These are phyloP conservation scores for Stachybotrys chartarum DNA, from an alignment of 2,329 filamentous ascomycete genomes.

Conservation along the genomic window DNA sequence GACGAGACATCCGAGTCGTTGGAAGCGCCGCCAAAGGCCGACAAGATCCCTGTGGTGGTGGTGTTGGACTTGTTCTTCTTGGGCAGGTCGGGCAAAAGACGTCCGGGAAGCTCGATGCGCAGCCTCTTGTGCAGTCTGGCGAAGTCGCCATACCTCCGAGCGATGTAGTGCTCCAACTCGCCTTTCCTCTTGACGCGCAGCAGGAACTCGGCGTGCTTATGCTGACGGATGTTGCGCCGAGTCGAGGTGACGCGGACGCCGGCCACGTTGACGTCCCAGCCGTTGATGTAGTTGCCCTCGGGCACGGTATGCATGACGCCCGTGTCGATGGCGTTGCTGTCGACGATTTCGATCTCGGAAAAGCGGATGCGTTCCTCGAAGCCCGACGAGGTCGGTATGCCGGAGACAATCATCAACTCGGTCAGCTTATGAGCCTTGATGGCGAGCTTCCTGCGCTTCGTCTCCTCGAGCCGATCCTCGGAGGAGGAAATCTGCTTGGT, in stretches of 20 bases:
- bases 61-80: conserved; percentile 84
- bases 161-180: conserved; percentile 71
- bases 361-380: conserved; percentile 98
- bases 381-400: conserved; percentile 87
- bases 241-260: conserved; percentile 74
- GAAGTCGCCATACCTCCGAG: conserved; percentile 85
- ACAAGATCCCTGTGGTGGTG: conserved; percentile 51
- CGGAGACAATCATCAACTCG: conserved; percentile 99
- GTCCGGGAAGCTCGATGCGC: conserved; percentile 81
- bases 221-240: conserved; percentile 81
- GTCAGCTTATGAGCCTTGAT: conserved; percentile 92
- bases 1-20: conserved; percentile 73
- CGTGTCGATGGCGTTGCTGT: conserved; percentile 84
- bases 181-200: conserved; percentile 76
- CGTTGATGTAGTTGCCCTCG: conserved; percentile 86
- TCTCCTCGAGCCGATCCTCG: conserved; percentile 92
- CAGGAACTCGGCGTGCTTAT: conserved; percentile 91
- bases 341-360: conserved; percentile 93
- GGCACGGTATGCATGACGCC: conserved; percentile 82
- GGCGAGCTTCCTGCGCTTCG: conserved; percentile 87
- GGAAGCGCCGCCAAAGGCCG: conserved; percentile 44
- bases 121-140: conserved; percentile 69
- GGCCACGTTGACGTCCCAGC: conserved; percentile 91
- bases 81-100: conserved; percentile 77
- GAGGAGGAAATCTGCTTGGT: conserved; percentile 96